Percentiles rank a stretch among this genome's conserved stretches.
Evolutionary conservation across 2,329 filamentous ascomycete genomes (phyloP).

Genomic region (Aspergillus sp.): DNA sequence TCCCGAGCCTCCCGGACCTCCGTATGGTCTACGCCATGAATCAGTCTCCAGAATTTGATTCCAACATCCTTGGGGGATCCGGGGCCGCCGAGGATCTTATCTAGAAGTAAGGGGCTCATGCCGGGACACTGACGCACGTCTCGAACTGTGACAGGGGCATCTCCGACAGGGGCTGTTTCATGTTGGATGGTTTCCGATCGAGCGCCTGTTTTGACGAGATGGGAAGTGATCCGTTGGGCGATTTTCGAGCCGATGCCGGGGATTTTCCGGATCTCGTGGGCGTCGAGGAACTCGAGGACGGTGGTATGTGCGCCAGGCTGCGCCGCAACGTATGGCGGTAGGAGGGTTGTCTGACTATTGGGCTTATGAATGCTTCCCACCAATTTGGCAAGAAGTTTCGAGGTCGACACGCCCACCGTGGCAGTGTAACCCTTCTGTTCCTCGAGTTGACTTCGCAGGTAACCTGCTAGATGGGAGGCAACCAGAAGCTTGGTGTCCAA

Average conservation of each 20-base stretch:
- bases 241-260: slow-evolving; percentile 83
- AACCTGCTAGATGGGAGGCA: slow-evolving; percentile 75
- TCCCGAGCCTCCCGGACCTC: slow-evolving; percentile 71
- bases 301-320: slow-evolving; percentile 43
- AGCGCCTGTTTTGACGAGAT: slow-evolving; percentile 3
- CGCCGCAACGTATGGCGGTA: slow-evolving; percentile 59
- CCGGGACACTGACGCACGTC: slow-evolving; percentile 63
- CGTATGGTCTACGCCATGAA: slow-evolving; percentile 76
- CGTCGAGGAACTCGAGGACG: slow-evolving; percentile 69
- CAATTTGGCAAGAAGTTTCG: slow-evolving; percentile 82
- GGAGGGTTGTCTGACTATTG: slow-evolving; percentile 77
- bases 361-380: slow-evolving; percentile 84
- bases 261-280: slow-evolving; percentile 73
- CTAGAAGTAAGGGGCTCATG: slow-evolving; percentile 65
- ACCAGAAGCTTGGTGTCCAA: slow-evolving; percentile 65
- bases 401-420: slow-evolving; percentile 83
- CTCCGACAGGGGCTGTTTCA: not conserved
- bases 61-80: slow-evolving; percentile 73
- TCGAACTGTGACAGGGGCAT: slow-evolving; percentile 56
- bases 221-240: slow-evolving; percentile 59
- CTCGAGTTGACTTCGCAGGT: slow-evolving; percentile 72
- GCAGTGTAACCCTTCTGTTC: slow-evolving; percentile 78
- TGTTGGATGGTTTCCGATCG: not conserved
- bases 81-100: slow-evolving; percentile 67
- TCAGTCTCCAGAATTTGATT: slow-evolving; percentile 68